A percentile compares a stretch with the other conserved stretches of the same genome.
Evolutionary conservation across 495 filamentous ascomycete genomes (phyloP).

Genomic region (Penicillium odoratum): DNA sequence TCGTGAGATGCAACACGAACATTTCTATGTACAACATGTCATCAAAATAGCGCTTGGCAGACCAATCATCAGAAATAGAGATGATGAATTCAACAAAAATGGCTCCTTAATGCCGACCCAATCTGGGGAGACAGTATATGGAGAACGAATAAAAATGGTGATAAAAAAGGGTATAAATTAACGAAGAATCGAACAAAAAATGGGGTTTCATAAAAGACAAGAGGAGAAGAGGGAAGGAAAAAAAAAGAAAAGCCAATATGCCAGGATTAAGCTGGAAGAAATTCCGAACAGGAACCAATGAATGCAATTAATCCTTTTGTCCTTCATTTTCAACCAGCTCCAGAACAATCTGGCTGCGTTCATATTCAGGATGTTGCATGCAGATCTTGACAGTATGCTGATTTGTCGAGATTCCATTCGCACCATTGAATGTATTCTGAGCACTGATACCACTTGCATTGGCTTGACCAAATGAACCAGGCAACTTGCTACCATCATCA

Average conservation of each 20-base stretch:
- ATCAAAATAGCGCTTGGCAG: conserved; percentile 17
- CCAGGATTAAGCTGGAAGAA: neutral
- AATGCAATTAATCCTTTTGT: conserved; percentile 61
- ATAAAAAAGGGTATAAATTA: conserved; percentile 14
- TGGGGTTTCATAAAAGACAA: neutral
- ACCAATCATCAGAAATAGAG: neutral
- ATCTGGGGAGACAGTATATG: neutral
- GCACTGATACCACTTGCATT: conserved; percentile 14
- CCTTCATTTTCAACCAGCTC: conserved; percentile 94
- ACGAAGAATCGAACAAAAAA: neutral
- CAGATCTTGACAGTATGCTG: conserved; percentile 81
- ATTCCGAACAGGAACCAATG: neutral
- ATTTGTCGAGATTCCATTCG: conserved; percentile 24
- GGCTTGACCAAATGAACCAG: conserved; percentile 36
- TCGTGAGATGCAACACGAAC: conserved; percentile 20
- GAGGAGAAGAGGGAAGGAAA: neutral
- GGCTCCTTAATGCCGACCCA: conserved; percentile 1
- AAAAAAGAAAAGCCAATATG: neutral
- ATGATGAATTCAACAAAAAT: conserved; percentile 1
- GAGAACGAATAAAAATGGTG: neutral
- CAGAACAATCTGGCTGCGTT: conserved; percentile 79
- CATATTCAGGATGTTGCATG: conserved; percentile 88
- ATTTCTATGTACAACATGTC: conserved; percentile 33
- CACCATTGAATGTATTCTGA: conserved; percentile 29
- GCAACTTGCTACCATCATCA: conserved; percentile 72